Evolutionary conservation across 805 yeast species (phyloP).

Genomic region (Zygosaccharomyces pseudorouxii): DNA sequence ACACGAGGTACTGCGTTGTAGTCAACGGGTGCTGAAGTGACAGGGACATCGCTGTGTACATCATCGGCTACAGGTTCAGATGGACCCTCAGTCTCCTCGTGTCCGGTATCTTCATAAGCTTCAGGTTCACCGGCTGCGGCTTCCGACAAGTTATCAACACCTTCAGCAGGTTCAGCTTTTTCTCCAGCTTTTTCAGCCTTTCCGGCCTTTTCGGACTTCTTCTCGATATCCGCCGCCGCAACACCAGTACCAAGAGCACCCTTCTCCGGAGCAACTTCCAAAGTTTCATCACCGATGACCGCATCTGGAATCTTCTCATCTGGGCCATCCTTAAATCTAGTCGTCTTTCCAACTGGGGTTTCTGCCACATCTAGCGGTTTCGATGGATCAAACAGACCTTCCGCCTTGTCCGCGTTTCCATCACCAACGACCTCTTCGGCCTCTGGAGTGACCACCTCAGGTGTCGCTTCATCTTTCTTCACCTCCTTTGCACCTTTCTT

Average conservation of each 20-base stretch:
- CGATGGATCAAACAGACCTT: background rate
- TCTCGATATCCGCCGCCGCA: background rate
- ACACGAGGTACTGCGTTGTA: constrained; percentile 15
- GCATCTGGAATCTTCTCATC: constrained; percentile 3
- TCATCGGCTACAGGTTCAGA: constrained; percentile 1
- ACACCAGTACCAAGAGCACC: constrained; percentile 2
- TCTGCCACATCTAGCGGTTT: background rate
- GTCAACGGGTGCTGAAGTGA: constrained; percentile 11
- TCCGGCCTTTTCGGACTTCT: background rate
- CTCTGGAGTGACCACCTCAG: background rate
- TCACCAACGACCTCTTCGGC: background rate
- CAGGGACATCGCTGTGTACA: constrained; percentile 5
- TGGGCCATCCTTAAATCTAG: background rate
- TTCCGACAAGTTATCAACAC: background rate
- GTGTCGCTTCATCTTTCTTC: constrained; percentile 5
- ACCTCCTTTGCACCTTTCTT: constrained; percentile 6
- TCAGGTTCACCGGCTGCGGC: background rate
- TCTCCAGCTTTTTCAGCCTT: background rate
- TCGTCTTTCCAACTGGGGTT: background rate
- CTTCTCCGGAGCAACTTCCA: background rate
- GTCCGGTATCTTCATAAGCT: background rate
- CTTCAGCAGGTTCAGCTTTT: background rate
- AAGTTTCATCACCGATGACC: constrained; percentile 6
- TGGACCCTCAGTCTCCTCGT: background rate
- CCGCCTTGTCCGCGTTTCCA: background rate